These are phyloP conservation scores for Pharnaceum exiguum DNA, from an alignment of 148 eudicot species.

Conservation along the genomic window DNA sequence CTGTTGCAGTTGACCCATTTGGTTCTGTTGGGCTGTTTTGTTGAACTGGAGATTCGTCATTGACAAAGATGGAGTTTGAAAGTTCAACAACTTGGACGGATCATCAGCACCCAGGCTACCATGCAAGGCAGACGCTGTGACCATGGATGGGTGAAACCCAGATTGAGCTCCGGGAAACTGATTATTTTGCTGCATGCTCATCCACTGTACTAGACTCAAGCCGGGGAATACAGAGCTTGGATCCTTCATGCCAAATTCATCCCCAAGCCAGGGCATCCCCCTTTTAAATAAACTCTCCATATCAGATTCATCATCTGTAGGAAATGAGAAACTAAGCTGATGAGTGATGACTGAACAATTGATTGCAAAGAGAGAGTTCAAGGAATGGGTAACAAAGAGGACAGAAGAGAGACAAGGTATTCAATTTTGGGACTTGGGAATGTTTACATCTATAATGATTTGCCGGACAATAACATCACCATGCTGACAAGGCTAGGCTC, in stretches of 20 bases:
- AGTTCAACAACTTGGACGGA: slow-evolving; percentile 77
- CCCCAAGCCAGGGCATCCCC: slow-evolving; percentile 91
- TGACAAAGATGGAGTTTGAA: slow-evolving; percentile 60
- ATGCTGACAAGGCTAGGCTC: background rate
- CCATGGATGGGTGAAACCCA: slow-evolving; percentile 50
- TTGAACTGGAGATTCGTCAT: slow-evolving; percentile 48
- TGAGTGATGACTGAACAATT: background rate
- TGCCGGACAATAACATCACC: background rate
- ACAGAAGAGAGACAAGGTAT: too few species aligned
- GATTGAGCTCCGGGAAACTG: slow-evolving; percentile 58
- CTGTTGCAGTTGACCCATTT: slow-evolving; percentile 47
- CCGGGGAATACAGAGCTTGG: slow-evolving; percentile 85
- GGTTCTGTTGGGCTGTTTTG: slow-evolving; percentile 57
- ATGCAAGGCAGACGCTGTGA: slow-evolving; percentile 39
- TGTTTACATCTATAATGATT: too few species aligned
- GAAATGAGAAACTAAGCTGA: background rate
- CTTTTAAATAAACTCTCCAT: slow-evolving; percentile 66
- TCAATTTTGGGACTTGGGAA: too few species aligned
- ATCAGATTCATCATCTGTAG: slow-evolving; percentile 70
- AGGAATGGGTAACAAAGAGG: too few species aligned
- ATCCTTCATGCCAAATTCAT: slow-evolving; percentile 78
- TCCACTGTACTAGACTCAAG: slow-evolving; percentile 90
- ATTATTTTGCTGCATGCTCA: slow-evolving; percentile 93
- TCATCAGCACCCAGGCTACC: slow-evolving; percentile 51
- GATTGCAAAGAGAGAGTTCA: too few species aligned